Conservation (phyloP, 2,329 filamentous ascomycete species). For the Epichloe uncinata region DNA sequence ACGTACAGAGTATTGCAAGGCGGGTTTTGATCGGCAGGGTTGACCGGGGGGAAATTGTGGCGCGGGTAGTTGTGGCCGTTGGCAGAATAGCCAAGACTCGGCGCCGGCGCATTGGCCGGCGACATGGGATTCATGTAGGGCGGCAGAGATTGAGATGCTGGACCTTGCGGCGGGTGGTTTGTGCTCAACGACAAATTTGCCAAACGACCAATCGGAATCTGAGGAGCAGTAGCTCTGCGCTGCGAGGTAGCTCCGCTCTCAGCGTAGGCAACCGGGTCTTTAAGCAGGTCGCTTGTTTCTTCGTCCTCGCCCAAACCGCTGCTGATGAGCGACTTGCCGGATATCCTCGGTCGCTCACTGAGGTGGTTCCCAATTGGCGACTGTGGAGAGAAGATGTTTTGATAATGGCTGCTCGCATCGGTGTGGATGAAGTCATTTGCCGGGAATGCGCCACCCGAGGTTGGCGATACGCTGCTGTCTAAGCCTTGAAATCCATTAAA, state of each 20-base stretch:
- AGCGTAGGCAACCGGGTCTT: slow-evolving; percentile 59
- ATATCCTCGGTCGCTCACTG: slow-evolving; percentile 44
- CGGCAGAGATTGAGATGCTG: slow-evolving; percentile 42
- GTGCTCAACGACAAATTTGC: slow-evolving; percentile 59
- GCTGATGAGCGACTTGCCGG: slow-evolving; percentile 60
- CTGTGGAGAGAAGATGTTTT: slow-evolving; percentile 57
- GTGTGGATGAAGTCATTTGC: slow-evolving; percentile 45
- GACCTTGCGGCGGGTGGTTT: slow-evolving; percentile 30
- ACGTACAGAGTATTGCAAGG: slow-evolving; percentile 98
- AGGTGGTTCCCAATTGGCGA: slow-evolving; percentile 60
- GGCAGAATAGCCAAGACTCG: slow-evolving; percentile 15
- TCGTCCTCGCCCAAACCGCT: slow-evolving; percentile 52
- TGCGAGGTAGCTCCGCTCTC: slow-evolving; percentile 37
- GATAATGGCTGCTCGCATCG: slow-evolving; percentile 39
- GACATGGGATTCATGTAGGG: slow-evolving; percentile 40
- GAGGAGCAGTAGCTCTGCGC: slow-evolving; percentile 58
- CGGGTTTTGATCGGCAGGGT: slow-evolving; percentile 90
- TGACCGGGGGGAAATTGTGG: slow-evolving; percentile 75
- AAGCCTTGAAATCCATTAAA: slow-evolving; percentile 51
- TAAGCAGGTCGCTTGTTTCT: slow-evolving; percentile 58
- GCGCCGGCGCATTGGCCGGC: slow-evolving; percentile 30
- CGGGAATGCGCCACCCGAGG: slow-evolving; percentile 39
- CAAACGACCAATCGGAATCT: slow-evolving; percentile 57
- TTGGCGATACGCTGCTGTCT: slow-evolving; percentile 45
- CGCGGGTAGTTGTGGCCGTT: slow-evolving; percentile 43